Conservation (phyloP, 2,329 filamentous ascomycete genomes). For the Penicillium sp. region DNA sequence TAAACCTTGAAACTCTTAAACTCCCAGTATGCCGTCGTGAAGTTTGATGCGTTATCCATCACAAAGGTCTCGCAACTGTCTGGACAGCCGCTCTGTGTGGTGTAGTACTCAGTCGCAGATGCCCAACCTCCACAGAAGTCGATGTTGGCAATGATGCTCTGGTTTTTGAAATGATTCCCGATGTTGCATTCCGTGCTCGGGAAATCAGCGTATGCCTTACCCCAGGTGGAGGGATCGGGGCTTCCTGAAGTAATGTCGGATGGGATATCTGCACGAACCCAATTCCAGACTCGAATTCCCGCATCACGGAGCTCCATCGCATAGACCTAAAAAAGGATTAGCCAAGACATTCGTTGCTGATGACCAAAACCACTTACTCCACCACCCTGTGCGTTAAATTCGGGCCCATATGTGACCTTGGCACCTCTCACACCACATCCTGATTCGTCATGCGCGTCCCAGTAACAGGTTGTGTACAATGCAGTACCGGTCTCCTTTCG, state of each 20-base stretch:
- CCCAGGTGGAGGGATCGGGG: neutral
- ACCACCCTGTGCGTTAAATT: neutral
- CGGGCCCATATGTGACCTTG: neutral
- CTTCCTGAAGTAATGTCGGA: neutral
- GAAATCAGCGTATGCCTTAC: neutral
- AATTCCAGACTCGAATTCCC: neutral
- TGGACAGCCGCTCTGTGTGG: constrained; percentile 41
- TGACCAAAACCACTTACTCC: neutral
- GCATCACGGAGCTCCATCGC: neutral
- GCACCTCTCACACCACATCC: neutral
- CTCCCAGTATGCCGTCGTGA: constrained; percentile 64
- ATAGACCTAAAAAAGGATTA: neutral
- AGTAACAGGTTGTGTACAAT: neutral
- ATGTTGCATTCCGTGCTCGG: neutral
- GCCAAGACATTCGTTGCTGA: neutral
- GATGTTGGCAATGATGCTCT: neutral
- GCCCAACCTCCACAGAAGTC: neutral
- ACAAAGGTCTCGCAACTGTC: constrained; percentile 59
- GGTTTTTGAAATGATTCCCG: neutral
- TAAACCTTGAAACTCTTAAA: constrained; percentile 64
- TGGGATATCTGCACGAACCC: neutral
- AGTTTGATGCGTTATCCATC: constrained; percentile 57
- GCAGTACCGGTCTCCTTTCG: neutral
- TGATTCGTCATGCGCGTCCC: neutral
- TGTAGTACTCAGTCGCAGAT: constrained; percentile 26